phyloP scores from a whole-genome alignment of 176 grass and related monocot genomes.

The Eragrostis nindensis region DNA sequence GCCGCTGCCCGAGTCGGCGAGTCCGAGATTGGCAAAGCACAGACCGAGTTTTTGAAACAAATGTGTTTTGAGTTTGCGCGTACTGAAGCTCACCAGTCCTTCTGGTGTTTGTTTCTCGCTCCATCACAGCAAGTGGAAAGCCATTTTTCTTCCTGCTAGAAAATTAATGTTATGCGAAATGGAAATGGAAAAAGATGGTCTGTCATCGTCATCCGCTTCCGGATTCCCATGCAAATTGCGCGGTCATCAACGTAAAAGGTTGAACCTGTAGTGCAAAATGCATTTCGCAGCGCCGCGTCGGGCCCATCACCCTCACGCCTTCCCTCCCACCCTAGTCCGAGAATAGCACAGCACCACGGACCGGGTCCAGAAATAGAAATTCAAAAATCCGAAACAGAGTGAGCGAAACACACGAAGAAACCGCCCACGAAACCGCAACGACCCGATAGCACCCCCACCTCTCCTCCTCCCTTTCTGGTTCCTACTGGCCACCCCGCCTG shows the following conservation, averaged over 20 bases:
- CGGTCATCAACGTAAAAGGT: neutral
- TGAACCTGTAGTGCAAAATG: neutral
- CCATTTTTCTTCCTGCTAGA: too few relatives aligned
- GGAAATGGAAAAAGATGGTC: neutral
- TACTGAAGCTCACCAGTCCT: too few relatives aligned
- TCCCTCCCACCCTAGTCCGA: too few relatives aligned
- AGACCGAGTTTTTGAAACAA: too few relatives aligned
- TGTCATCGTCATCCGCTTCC: neutral
- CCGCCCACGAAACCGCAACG: conserved; percentile 28
- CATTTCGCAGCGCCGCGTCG: conserved; percentile 1
- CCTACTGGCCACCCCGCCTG: conserved; percentile 38
- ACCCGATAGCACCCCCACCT: conserved; percentile 27
- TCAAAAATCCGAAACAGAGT: conserved; percentile 19
- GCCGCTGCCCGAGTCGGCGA: too few relatives aligned
- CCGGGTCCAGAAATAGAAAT: conserved; percentile 35
- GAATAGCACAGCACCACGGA: neutral
- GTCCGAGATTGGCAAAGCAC: too few relatives aligned
- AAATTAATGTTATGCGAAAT: too few relatives aligned
- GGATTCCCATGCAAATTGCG: neutral
- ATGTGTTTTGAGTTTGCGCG: too few relatives aligned
- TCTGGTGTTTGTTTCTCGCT: neutral
- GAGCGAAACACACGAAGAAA: neutral
- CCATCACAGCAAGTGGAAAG: neutral
- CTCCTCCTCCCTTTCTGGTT: neutral
- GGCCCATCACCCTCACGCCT: conserved; percentile 35